Percentiles rank a stretch among this genome's conserved stretches.
Conservation (phyloP, 768 basidiomycete genomes). For the Nidula microcarpa region DNA sequence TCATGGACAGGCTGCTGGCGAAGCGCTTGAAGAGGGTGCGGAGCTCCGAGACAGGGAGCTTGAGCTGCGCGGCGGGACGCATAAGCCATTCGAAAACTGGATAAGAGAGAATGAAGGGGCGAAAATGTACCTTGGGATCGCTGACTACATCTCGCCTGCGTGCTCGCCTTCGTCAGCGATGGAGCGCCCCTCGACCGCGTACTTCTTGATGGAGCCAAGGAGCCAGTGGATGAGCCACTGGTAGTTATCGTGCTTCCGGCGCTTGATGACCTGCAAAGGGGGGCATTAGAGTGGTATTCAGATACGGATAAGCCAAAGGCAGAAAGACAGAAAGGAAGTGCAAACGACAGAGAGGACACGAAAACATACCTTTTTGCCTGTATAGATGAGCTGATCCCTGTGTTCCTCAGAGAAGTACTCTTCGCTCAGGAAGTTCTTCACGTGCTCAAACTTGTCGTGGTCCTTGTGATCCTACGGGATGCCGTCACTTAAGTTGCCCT, state of each 20-base stretch:
- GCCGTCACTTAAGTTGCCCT: slow-evolving; percentile 37
- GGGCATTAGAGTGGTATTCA: background rate
- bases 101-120: too few species aligned
- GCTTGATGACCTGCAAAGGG: slow-evolving; percentile 65
- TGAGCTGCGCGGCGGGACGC: slow-evolving; percentile 61
- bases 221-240: slow-evolving; percentile 77
- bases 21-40: too few species aligned
- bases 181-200: slow-evolving; percentile 46
- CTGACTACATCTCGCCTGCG: slow-evolving; percentile 10
- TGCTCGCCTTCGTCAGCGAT: slow-evolving; percentile 3
- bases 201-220: slow-evolving; percentile 57
- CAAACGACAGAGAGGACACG: background rate
- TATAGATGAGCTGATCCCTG: slow-evolving; percentile 89
- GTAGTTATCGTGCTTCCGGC: slow-evolving; percentile 90
- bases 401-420: slow-evolving; percentile 90
- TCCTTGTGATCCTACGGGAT: slow-evolving; percentile 72
- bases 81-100: too few species aligned
- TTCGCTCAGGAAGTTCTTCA: slow-evolving; percentile 68
- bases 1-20: too few species aligned
- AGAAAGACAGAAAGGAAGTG: too few species aligned
- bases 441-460: slow-evolving; percentile 51
- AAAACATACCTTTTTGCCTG: slow-evolving; percentile 83
- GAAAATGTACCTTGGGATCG: slow-evolving; percentile 54
- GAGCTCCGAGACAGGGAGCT: slow-evolving; percentile 83
- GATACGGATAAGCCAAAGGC: too few species aligned